Percentiles rank a stretch among this genome's conserved stretches.
These are phyloP conservation scores for Thalassiosira ordinaria DNA, from an alignment of 352 stramenopile genomes.

Conservation along the genomic window DNA sequence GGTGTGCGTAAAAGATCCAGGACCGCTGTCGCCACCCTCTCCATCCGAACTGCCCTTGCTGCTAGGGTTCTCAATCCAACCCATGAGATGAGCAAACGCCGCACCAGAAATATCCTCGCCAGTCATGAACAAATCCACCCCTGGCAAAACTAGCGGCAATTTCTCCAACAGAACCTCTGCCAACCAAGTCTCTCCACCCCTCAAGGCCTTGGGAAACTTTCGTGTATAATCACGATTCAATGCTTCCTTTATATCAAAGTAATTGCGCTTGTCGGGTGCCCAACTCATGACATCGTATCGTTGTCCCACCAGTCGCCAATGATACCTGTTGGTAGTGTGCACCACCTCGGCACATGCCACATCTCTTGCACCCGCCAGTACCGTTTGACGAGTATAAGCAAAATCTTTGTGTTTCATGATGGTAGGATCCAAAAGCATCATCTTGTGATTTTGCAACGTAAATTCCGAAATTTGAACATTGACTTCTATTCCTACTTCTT, in stretches of 20 bases:
- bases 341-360: conserved; percentile 89
- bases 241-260: conserved; percentile 76
- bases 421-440: conserved; percentile 88
- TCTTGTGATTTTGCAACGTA: conserved; percentile 91
- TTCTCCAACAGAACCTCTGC: conserved; percentile 84
- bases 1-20: conserved; percentile 83
- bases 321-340: conserved; percentile 89
- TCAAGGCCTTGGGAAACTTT: conserved; percentile 82
- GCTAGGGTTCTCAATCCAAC: conserved; percentile 85
- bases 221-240: conserved; percentile 74
- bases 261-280: conserved; percentile 85
- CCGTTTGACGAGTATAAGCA: conserved; percentile 77
- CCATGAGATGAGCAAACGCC: conserved; percentile 77
- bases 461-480: conserved; percentile 93
- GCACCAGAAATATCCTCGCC: conserved; percentile 77
- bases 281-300: conserved; percentile 90
- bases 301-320: conserved; percentile 89
- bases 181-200: conserved; percentile 81
- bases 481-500: conserved; percentile 88
- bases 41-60: neutral
- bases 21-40: conserved; percentile 1
- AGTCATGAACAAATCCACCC: conserved; percentile 80
- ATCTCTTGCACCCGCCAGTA: conserved; percentile 81
- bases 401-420: conserved; percentile 91
- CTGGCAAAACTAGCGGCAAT: conserved; percentile 80